These are phyloP conservation scores for Taphrina confusa DNA, from an alignment of 1,139 yeast species.

Conservation along the genomic window DNA sequence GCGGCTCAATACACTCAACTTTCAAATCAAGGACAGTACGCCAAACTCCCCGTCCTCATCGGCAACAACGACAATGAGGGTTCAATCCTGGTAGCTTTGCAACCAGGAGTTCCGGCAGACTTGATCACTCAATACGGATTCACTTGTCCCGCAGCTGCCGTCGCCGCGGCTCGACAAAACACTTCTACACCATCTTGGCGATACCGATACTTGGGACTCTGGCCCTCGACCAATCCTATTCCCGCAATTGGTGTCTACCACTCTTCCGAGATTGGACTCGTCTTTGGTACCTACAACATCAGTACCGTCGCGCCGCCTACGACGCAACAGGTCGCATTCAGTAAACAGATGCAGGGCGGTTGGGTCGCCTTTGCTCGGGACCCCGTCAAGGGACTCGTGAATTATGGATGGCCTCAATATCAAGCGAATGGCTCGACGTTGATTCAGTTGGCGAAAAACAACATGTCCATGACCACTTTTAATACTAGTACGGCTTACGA, in stretches of 20 bases:
- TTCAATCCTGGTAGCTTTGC: conserved; percentile 16
- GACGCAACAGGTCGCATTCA: conserved; percentile 1
- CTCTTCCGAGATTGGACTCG: conserved; percentile 25
- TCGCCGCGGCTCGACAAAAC: conserved; percentile 16
- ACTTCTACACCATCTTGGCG: conserved; percentile 27
- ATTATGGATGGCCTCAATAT: conserved; percentile 28
- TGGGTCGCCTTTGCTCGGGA: conserved; percentile 30
- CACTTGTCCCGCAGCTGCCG: conserved; percentile 29
- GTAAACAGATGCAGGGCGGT: conserved; percentile 23
- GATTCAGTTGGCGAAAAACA: conserved; percentile 29
- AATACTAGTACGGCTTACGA: conserved; percentile 27
- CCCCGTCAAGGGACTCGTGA: conserved; percentile 13
- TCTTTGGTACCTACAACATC: conserved; percentile 30
- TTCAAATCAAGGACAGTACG: conserved; percentile 5
- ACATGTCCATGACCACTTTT: conserved; percentile 17
- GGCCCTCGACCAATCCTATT: conserved; percentile 11
- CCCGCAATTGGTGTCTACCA: conserved; percentile 23
- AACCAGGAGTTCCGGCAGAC: conserved; percentile 16
- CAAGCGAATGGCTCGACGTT: conserved; percentile 25
- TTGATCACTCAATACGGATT: conserved; percentile 15
- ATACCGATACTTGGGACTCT: conserved; percentile 27
- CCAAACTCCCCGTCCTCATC: conserved; percentile 24
- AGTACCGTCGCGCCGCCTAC: conserved; percentile 17
- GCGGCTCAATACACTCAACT: neutral
- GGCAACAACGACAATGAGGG: conserved; percentile 33